Evolutionary conservation across 2,329 filamentous ascomycete genomes (phyloP).

Genomic region (Pseudogymnoascus sp.): DNA sequence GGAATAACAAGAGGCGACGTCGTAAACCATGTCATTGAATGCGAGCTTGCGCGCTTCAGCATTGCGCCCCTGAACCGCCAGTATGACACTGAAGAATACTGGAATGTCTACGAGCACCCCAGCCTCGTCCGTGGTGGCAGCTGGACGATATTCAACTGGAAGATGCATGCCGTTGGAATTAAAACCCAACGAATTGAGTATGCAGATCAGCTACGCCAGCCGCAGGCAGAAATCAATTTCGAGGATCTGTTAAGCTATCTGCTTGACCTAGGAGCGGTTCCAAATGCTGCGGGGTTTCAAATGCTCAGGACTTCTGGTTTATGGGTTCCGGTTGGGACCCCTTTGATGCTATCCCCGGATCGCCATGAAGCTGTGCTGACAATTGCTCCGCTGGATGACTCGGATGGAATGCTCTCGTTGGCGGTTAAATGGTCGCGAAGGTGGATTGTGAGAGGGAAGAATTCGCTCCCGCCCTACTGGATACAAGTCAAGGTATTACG

Average conservation of each 20-base stretch:
- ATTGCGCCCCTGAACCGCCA: slow-evolving; percentile 52
- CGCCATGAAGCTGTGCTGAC: slow-evolving; percentile 41
- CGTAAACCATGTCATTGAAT: slow-evolving; percentile 57
- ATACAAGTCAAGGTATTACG: slow-evolving; percentile 37
- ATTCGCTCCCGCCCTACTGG: slow-evolving; percentile 52
- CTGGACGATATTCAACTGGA: slow-evolving; percentile 61
- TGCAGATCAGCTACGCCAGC: slow-evolving; percentile 38
- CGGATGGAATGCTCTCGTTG: slow-evolving; percentile 51
- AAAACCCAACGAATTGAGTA: slow-evolving; percentile 57
- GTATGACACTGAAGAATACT: slow-evolving; percentile 46
- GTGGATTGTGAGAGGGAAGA: slow-evolving; percentile 45
- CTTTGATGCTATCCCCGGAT: slow-evolving; percentile 45
- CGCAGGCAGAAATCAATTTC: slow-evolving; percentile 44
- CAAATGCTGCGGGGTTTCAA: slow-evolving; percentile 49
- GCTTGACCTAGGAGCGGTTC: slow-evolving; percentile 53
- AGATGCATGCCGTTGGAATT: slow-evolving; percentile 50
- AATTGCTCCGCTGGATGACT: slow-evolving; percentile 48
- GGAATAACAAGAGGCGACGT: slow-evolving; percentile 55
- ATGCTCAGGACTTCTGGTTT: slow-evolving; percentile 47
- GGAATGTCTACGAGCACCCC: slow-evolving; percentile 43
- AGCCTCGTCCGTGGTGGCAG: slow-evolving; percentile 49
- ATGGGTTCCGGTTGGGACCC: slow-evolving; percentile 52
- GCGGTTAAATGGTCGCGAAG: slow-evolving; percentile 46
- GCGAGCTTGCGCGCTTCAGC: slow-evolving; percentile 55
- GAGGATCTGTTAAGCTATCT: slow-evolving; percentile 53